These are phyloP conservation scores for Aspergillus panamensis DNA, from an alignment of 495 filamentous ascomycete species.

Conservation along the genomic window DNA sequence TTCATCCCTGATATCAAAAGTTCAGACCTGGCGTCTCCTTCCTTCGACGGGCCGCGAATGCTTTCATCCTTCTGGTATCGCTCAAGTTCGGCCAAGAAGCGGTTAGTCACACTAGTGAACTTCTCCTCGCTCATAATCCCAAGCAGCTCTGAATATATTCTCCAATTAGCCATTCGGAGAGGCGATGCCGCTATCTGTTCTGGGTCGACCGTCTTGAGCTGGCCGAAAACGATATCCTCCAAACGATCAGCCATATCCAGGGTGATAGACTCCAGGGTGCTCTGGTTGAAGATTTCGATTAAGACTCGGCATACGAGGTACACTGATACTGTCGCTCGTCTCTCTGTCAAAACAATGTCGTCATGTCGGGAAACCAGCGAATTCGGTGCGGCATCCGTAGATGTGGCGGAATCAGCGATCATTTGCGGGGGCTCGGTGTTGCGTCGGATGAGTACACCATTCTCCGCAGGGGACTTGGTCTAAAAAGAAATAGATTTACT, in stretches of 20 bases:
- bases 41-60: conserved; percentile 60
- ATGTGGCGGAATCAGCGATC: conserved; percentile 24
- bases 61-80: conserved; percentile 67
- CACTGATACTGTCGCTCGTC: conserved; percentile 85
- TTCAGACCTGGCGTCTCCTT: conserved; percentile 76
- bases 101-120: conserved; percentile 75
- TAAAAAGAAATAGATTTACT: conserved; percentile 15
- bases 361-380: conserved; percentile 58
- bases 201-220: conserved; percentile 81
- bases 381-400: conserved; percentile 26
- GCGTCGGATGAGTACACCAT: conserved; percentile 45
- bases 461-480: conserved; percentile 32
- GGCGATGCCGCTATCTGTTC: conserved; percentile 75
- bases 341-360: conserved; percentile 70
- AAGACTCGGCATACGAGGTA: conserved; percentile 92
- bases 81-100: conserved; percentile 78
- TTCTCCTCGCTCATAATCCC: conserved; percentile 93
- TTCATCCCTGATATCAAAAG: conserved; percentile 87
- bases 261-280: conserved; percentile 74
- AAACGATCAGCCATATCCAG: conserved; percentile 84
- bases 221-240: conserved; percentile 91
- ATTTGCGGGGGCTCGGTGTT: conserved; percentile 53
- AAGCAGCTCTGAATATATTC: conserved; percentile 82
- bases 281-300: conserved; percentile 90
- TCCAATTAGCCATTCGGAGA: conserved; percentile 89